Evolutionary conservation across 495 filamentous ascomycete species (phyloP), one percentile per base, ranked within the genome.

Genomic region (Xylaria cubensis): DNA sequence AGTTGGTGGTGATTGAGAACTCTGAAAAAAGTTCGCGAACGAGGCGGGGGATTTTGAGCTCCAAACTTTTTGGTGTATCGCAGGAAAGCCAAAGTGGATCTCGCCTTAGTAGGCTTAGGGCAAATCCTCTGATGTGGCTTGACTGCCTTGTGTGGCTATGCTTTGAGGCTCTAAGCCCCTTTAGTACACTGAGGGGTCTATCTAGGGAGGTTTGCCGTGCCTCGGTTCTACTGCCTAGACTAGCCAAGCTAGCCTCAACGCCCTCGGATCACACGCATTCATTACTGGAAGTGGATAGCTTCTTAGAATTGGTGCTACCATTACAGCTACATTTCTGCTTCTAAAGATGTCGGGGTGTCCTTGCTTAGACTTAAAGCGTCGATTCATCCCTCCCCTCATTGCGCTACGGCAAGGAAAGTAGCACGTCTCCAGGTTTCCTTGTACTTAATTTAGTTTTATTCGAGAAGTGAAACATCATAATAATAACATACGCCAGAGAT

Each of bases 61-160:
- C 9, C 7, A 72, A 73, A 69, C 71, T 77, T 69, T 79, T 79
- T 79, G 74, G 77, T 79, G 77, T 79, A 79, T 79, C 75, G 74
- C 75, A 44, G 67, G 44, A 7, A 42, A 39, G 41, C 69, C 8
- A 73, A 48, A 72, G 73, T 74, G 72, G 74, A 61, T 24, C 59
- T 12, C 53, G 8, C 64, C 69, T 73, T 77, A 69, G 70, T 62
- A 69, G 17, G 21, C n/a, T 29, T 39, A 63, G 41, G 53, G 67
- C 58, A 64, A 15, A 29, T 42, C 17, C 8, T 29, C 3, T 53
- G 7, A 26, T 59, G 66, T 59, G 66, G 66, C 66, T 66, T 17
- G 26, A 39, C 9, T 17, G 12, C 26, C n/a, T 24, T 12, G 1
- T 44, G 51, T 69, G 50, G 66, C 66, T 59, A 29, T 1, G 26